phyloP scores from a whole-genome alignment of 495 filamentous ascomycete genomes.

The Xylaria telfairii region DNA sequence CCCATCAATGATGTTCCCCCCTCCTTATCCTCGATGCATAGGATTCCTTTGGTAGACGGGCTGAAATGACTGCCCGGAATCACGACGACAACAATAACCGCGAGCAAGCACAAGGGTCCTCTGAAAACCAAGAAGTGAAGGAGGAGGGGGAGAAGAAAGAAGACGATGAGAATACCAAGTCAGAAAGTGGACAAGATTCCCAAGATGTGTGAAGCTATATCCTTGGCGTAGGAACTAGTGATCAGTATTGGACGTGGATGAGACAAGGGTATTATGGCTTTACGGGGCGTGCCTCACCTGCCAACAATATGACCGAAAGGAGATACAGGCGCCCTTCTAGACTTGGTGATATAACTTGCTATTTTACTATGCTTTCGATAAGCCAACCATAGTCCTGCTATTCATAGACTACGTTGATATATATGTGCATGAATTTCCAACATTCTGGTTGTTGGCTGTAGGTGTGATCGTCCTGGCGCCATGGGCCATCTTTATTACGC shows the following conservation, averaged over 20 bases:
- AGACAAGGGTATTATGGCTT: conserved; percentile 1
- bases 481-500: neutral
- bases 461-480: neutral
- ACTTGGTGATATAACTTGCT: neutral
- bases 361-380: neutral
- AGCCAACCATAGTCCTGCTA: neutral
- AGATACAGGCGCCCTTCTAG: neutral
- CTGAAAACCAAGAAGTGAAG: neutral
- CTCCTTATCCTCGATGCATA: conserved; percentile 33
- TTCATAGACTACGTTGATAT: neutral
- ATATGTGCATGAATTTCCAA: neutral
- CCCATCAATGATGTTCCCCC: neutral
- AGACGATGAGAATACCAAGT: neutral
- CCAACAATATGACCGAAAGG: neutral
- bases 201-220: neutral
- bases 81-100: conserved; percentile 33
- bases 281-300: conserved; percentile 5
- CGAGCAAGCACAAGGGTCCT: neutral
- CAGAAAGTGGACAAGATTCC: conserved; percentile 1
- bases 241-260: neutral
- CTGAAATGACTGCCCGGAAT: conserved; percentile 48
- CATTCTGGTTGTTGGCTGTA: conserved; percentile 4
- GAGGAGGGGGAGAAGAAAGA: conserved; percentile 5
- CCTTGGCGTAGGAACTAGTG: conserved; percentile 15
- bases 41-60: conserved; percentile 52